These are phyloP conservation scores for Hyaloscypha bicolor DNA, from an alignment of 495 filamentous ascomycete species.

Conservation along the genomic window DNA sequence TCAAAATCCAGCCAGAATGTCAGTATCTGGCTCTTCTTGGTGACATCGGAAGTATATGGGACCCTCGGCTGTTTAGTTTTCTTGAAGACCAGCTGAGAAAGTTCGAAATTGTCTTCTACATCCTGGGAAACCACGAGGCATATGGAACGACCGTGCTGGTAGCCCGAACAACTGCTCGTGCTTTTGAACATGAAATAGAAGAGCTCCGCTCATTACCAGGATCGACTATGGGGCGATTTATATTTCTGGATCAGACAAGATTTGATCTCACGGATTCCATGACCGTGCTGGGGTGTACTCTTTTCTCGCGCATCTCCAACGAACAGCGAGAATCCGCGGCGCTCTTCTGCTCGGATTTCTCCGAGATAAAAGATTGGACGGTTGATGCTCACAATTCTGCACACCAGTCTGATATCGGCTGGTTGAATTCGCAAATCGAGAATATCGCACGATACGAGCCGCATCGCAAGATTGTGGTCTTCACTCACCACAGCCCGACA, in stretches of 20 bases:
- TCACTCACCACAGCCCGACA: constrained; percentile 57
- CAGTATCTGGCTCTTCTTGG: constrained; percentile 58
- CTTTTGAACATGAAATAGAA: constrained; percentile 31
- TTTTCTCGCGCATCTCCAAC: constrained; percentile 42
- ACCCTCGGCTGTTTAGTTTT: constrained; percentile 46
- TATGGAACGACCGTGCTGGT: constrained; percentile 47
- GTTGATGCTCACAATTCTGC: too few relatives aligned
- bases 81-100: constrained; percentile 42
- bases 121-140: constrained; percentile 60
- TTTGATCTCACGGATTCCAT: constrained; percentile 39
- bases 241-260: constrained; percentile 49
- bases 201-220: constrained; percentile 9
- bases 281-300: constrained; percentile 52
- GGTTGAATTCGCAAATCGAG: constrained; percentile 52
- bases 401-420: constrained; percentile 42
- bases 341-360: constrained; percentile 51
- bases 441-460: constrained; percentile 39
- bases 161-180: constrained; percentile 25
- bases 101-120: constrained; percentile 52
- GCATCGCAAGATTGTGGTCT: constrained; percentile 42
- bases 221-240: constrained; percentile 41
- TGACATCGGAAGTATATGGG: constrained; percentile 54
- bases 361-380: constrained; percentile 39
- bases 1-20: constrained; percentile 44
- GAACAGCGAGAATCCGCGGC: constrained; percentile 35